Evolutionary conservation across 306 rosid genomes (phyloP), one percentile per base, ranked within the genome.

Genomic region (Pyrus communis): DNA sequence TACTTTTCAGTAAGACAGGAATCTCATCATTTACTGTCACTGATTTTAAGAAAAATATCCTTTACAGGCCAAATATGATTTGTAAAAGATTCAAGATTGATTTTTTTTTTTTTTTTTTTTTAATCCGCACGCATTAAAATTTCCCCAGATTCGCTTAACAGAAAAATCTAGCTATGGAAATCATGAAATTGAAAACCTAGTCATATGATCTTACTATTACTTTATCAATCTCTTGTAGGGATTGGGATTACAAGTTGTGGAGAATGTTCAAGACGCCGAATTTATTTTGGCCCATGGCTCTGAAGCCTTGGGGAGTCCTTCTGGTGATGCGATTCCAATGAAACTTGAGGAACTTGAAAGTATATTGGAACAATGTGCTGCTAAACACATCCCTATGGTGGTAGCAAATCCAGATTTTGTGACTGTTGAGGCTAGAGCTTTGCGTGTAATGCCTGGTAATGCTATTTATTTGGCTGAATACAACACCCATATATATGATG

Each of bases 381-480:
- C 92, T 62, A 92, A 89, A 84, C 83, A 54, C 72, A 92, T 95
- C 71, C 97, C 98, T 19, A 92, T 95, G 98, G 98, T 95, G 79
- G 98, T 95, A 30, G 98, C 98, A 58, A 95, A 95, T 88, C 97
- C 98, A 15, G 98, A 95, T 88, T 95, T 76, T 76, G 96, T 92
- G 80, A 95, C 97, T 68, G 97, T 95, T 42, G 98, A 92, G 87
- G 97, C 93, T 59, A 88, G 92, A 80, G 87, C 86, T 40, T 86
- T 92, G 86, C 89, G 90, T 75, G 92, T 92, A 84, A 95, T 95
- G 98, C 97, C 98, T 3, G 98, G 98, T 95, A 79, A 89, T 69
- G 68, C 66, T 75, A 79, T 58, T 40, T 71, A 17, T 76, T 76
- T 40, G 25, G 30, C 28, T 19, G 27, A 42, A 33, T 62, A 75